Conservation (phyloP, 139 green algal genomes). For the Edaphochlamys debaryana region DNA sequence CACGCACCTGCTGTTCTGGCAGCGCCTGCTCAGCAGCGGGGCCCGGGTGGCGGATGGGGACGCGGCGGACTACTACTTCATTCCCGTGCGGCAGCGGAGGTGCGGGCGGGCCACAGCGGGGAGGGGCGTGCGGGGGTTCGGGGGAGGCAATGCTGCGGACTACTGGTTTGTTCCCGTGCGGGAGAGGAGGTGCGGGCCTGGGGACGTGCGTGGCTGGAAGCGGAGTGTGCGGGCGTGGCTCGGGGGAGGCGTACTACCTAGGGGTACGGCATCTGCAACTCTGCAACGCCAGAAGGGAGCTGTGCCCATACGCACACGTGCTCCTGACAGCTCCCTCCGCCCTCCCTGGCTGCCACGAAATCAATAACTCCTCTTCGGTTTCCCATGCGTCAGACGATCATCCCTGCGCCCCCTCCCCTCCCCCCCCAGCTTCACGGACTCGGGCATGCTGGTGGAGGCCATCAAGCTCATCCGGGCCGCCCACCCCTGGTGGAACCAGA, state of each 20-base stretch:
- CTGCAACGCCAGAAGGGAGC: no score
- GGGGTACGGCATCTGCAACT: no score
- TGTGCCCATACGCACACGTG: not conserved
- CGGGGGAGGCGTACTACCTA: no score
- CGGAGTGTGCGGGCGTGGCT: no score
- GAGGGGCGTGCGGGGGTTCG: no score
- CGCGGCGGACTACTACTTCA: conserved; percentile 46
- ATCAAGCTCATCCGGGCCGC: conserved; percentile 11
- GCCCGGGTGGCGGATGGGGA: conserved; percentile 40
- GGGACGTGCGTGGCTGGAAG: no score
- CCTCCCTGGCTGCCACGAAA: no score
- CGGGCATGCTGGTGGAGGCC: not conserved
- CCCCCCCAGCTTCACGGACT: not conserved
- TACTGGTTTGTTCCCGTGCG: no score
- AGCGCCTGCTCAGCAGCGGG: conserved; percentile 50
- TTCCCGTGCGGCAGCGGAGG: conserved; percentile 35
- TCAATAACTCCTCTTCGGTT: not conserved
- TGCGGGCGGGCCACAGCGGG: not conserved
- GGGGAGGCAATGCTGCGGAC: no score
- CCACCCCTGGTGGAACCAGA: conserved; percentile 38
- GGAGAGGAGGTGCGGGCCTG: no score
- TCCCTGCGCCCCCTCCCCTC: not conserved
- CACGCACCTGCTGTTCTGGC: conserved; percentile 39
- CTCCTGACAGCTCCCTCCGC: no score
- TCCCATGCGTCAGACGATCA: not conserved